Evolutionary conservation across 73 alveolate species (phyloP).

Genomic region (Tetrahymena malaccensis): DNA sequence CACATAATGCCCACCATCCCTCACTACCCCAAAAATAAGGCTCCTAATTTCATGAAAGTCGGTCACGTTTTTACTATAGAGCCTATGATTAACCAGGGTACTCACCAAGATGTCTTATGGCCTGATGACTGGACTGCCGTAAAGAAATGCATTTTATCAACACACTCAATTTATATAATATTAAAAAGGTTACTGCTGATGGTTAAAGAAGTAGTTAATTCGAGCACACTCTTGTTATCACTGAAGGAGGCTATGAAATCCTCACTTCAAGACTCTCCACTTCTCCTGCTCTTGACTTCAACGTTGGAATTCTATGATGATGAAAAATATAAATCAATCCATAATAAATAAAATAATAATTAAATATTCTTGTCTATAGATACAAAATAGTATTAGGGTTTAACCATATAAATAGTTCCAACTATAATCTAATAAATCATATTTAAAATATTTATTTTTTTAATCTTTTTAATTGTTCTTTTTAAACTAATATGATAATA

Average conservation of each 20-base stretch:
- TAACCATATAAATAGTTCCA: neutral
- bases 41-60: conserved; percentile 64
- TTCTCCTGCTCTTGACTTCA: conserved; percentile 50
- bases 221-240: conserved; percentile 57
- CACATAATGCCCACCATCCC: conserved; percentile 72
- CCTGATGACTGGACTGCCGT: conserved; percentile 70
- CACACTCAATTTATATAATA: neutral
- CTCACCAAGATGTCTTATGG: conserved; percentile 56
- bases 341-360: neutral
- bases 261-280: conserved; percentile 52
- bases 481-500: no score
- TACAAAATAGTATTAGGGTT: neutral
- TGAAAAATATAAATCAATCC: no score
- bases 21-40: conserved; percentile 50
- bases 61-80: conserved; percentile 96
- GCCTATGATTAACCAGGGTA: conserved; percentile 81
- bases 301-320: neutral
- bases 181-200: conserved; percentile 36
- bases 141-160: neutral
- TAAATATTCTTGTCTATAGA: neutral
- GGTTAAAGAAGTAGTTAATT: conserved; percentile 63
- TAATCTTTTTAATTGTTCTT: no score
- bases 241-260: conserved; percentile 65
- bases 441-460: no score
- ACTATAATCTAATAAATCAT: no score